Conservation (phyloP, 73 alveolate species). For the Uronychia binucleata region DNA sequence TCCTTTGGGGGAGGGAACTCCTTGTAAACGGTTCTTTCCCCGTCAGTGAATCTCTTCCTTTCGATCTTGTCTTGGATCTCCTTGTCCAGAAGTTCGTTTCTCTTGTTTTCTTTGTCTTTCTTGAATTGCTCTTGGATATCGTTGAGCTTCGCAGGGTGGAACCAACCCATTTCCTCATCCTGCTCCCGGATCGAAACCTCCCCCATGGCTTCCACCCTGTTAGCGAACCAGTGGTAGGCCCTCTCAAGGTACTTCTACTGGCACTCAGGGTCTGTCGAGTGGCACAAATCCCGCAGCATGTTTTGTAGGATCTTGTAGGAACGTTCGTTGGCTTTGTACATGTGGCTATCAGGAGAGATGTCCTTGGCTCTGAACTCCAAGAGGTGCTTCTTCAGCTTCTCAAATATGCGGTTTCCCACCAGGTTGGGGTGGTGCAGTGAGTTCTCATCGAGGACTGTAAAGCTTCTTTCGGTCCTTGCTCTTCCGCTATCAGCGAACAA, state of each 20-base stretch:
- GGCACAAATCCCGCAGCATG: conserved; percentile 21
- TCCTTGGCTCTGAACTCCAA: background rate
- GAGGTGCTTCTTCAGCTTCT: conserved; percentile 6
- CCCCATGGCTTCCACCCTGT: conserved; percentile 5
- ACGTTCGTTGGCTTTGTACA: background rate
- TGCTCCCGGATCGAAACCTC: background rate
- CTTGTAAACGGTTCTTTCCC: conserved; percentile 12
- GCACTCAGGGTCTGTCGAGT: conserved; percentile 4
- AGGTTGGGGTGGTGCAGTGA: background rate
- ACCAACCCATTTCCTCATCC: background rate
- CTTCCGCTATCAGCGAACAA: background rate
- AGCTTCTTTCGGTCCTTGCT: background rate
- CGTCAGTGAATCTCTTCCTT: conserved; percentile 6
- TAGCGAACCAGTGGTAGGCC: conserved; percentile 21
- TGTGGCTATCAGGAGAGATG: background rate
- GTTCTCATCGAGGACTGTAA: conserved; percentile 3
- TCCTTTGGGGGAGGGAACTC: conserved; percentile 23
- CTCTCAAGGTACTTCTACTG: conserved; percentile 16
- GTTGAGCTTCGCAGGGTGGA: conserved; percentile 1
- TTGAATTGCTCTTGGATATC: conserved; percentile 14
- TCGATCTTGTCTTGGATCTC: background rate
- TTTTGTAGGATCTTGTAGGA: conserved; percentile 7
- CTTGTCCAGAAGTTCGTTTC: background rate
- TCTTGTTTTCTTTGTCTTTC: conserved; percentile 3
- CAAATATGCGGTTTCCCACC: background rate